Evolutionary conservation across 371 early-diverging fungal species (phyloP).

Genomic region (Apophysomyces ossiformis): DNA sequence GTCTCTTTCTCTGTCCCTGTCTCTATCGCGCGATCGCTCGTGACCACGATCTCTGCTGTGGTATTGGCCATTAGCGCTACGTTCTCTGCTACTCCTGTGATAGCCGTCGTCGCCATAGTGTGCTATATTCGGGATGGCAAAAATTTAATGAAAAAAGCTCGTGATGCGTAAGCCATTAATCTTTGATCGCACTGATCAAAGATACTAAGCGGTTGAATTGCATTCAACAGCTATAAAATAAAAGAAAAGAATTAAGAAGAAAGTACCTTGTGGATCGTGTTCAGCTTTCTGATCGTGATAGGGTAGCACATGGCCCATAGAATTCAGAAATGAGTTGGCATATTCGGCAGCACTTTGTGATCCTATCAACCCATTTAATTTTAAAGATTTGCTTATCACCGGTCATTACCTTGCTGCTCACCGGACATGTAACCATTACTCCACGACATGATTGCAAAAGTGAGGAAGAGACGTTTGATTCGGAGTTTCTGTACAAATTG

Average conservation of each 20-base stretch:
- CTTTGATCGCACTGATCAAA: background rate
- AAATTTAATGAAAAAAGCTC: background rate
- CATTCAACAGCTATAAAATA: background rate
- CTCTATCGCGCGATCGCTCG: slow-evolving; percentile 40
- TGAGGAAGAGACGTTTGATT: no score
- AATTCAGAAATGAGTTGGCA: slow-evolving; percentile 51
- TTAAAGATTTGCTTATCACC: background rate
- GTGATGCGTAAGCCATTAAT: background rate
- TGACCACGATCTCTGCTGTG: slow-evolving; percentile 19
- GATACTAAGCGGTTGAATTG: background rate
- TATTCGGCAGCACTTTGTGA: slow-evolving; percentile 41
- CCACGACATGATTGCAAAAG: slow-evolving; percentile 7
- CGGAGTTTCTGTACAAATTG: no score
- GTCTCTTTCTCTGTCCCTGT: background rate
- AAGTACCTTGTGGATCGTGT: slow-evolving; percentile 9
- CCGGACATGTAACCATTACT: slow-evolving; percentile 8
- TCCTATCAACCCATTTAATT: background rate
- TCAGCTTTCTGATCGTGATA: slow-evolving; percentile 31
- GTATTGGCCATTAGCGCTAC: background rate
- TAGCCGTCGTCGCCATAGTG: slow-evolving; percentile 3
- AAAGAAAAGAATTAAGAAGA: background rate
- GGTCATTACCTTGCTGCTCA: slow-evolving; percentile 9
- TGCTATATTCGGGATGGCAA: background rate
- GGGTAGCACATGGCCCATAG: slow-evolving; percentile 35
- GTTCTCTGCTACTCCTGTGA: slow-evolving; percentile 6